Evolutionary conservation across 1,284 basidiomycete species (phyloP), one percentile per base, ranked within the genome.

Genomic region (Cryptococcus wingfieldii): DNA sequence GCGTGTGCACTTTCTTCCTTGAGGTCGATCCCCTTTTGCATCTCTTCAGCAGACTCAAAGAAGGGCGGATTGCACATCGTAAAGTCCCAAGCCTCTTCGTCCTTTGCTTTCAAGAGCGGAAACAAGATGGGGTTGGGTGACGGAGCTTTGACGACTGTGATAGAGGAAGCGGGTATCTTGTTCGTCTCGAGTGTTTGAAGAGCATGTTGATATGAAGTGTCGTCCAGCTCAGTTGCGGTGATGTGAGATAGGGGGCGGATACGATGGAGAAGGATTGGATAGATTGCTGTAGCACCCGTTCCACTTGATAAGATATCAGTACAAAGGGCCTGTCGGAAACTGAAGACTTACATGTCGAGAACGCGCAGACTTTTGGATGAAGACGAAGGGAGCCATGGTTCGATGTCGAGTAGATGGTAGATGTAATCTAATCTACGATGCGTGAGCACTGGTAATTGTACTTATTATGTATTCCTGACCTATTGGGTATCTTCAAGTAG

Each of bases 31-130:
- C 84, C 84, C 1, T 76, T 72, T 0, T 68, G 64, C 5, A 93
- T 82, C 55, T 98, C 93, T 23, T 84, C 82, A 0, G 71, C 65
- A 51, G 84, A 88, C 13, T 78, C 71, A 69, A 95, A 98, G 76
- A 98, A 98, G 0, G 94, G 94, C 0, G 95, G 95, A 70, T 98
- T 98, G 77, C 93, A 97, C 85, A 98, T 90, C 89, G 56, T 84
- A 81, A 71, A 83, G 83, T 53, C 46, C 23, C 39, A 56, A 16
- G 31, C 31, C 10, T 51, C 34, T 39, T 43, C 23, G 13, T 43
- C 38, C 9, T 38, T 38, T 27, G 39, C 48, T 31, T 54, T 65
- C 59, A 78, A 68, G 2, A 85, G 65, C 12, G 80, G 79, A 38
- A 79, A 77, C 4, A 89, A 76, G 38, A 90, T 80, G 0, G 77